phyloP scores from a whole-genome alignment of 1,139 yeast species.

The Nakaseomyces uthaithaninus region DNA sequence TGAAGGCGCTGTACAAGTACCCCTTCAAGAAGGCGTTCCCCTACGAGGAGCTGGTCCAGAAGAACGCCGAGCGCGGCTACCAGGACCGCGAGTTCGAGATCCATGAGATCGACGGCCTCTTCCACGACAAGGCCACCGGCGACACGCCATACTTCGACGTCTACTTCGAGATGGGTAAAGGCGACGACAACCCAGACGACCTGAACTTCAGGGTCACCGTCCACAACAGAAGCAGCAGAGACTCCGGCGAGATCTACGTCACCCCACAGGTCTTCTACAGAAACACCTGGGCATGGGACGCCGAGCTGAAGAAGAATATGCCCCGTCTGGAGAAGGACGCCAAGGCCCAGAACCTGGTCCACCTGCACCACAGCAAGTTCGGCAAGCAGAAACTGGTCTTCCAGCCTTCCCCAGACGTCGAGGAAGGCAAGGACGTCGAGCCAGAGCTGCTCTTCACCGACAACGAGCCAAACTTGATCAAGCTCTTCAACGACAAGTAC shows the following conservation, averaged over 20 bases:
- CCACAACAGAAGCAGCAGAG: conserved; percentile 63
- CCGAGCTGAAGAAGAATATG: conserved; percentile 37
- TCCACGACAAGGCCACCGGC: conserved; percentile 38
- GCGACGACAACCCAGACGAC: conserved; percentile 71
- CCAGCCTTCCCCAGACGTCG: conserved; percentile 71
- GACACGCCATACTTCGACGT: conserved; percentile 81
- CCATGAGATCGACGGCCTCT: conserved; percentile 22
- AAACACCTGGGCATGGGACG: conserved; percentile 81
- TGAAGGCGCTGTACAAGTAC: conserved; percentile 84
- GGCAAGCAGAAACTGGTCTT: conserved; percentile 64
- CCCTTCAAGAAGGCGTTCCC: conserved; percentile 73
- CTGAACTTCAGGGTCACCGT: conserved; percentile 78
- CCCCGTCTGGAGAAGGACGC: conserved; percentile 43
- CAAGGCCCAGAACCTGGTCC: conserved; percentile 37
- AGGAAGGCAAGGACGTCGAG: conserved; percentile 40
- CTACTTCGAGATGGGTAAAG: conserved; percentile 83
- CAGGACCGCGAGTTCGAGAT: conserved; percentile 48
- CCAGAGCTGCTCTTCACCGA: conserved; percentile 75
- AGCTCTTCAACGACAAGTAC: conserved; percentile 57
- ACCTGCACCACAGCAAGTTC: conserved; percentile 59
- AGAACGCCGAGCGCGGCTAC: conserved; percentile 42
- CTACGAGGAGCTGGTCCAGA: conserved; percentile 61
- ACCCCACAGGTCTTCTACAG: conserved; percentile 77
- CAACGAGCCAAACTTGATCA: conserved; percentile 69
- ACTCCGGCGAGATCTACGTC: conserved; percentile 78